Conservation (phyloP, 768 basidiomycete species). For the Termitomyces sp. region DNA sequence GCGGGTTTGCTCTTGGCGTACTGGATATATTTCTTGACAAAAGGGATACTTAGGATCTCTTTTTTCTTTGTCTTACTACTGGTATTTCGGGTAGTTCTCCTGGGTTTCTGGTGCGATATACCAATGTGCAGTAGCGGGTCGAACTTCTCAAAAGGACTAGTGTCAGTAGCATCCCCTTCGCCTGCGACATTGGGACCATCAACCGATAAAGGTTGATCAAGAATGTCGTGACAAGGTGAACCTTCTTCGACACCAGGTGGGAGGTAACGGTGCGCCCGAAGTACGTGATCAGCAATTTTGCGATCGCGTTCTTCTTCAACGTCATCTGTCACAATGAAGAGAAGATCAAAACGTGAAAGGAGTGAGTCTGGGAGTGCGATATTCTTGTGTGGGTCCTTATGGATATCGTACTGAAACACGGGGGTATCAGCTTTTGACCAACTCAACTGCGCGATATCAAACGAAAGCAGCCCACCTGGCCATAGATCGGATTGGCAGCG, state of each 20-base stretch:
- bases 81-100: slow-evolving; percentile 50
- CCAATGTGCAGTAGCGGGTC: slow-evolving; percentile 93
- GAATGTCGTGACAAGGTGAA: slow-evolving; percentile 82
- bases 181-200: slow-evolving; percentile 63
- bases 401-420: slow-evolving; percentile 83
- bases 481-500: slow-evolving; percentile 98
- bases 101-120: slow-evolving; percentile 42
- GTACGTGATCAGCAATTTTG: slow-evolving; percentile 93
- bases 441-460: neutral
- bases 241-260: slow-evolving; percentile 97
- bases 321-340: slow-evolving; percentile 98
- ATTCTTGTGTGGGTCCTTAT: slow-evolving; percentile 98
- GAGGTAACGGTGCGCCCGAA: slow-evolving; percentile 95
- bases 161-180: slow-evolving; percentile 57
- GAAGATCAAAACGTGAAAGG: slow-evolving; percentile 95
- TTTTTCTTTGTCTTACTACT: slow-evolving; percentile 57
- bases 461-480: slow-evolving; percentile 56
- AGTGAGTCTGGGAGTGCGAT: slow-evolving; percentile 97
- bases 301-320: slow-evolving; percentile 94
- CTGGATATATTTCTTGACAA: slow-evolving; percentile 98
- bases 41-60: slow-evolving; percentile 88
- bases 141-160: slow-evolving; percentile 91
- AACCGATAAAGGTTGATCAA: slow-evolving; percentile 83
- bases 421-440: slow-evolving; percentile 3
- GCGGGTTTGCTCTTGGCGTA: slow-evolving; percentile 88